Conservation (phyloP, 768 basidiomycete genomes). For the Agaricus sinodeliciosus region DNA sequence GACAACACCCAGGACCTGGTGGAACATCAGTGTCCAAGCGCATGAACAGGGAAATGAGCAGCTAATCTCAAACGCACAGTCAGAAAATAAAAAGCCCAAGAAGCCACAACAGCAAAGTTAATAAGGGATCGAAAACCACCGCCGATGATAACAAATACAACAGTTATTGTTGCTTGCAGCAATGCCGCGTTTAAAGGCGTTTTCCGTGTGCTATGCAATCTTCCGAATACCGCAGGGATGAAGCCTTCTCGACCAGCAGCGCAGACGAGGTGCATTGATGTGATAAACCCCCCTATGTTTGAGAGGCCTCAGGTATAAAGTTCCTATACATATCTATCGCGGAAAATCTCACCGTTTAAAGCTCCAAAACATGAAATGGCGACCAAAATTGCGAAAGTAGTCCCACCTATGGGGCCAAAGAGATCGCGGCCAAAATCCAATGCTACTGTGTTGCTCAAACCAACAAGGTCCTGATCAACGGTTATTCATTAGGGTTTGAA, state of each 20-base stretch:
- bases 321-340: background rate
- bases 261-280: conserved; percentile 79
- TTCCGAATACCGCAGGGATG: conserved; percentile 79
- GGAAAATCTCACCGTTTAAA: conserved; percentile 57
- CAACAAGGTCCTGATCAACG: conserved; percentile 45
- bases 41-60: background rate
- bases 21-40: background rate
- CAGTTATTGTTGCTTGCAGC: conserved; percentile 70
- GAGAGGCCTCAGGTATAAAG: conserved; percentile 7
- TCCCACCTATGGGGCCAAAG: conserved; percentile 83
- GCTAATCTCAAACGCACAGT: conserved; percentile 43
- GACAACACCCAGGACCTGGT: conserved; percentile 79
- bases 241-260: conserved; percentile 86
- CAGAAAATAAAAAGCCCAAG: conserved; percentile 84
- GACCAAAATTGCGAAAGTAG: conserved; percentile 84
- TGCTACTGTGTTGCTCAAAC: conserved; percentile 80
- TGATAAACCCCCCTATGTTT: conserved; percentile 56
- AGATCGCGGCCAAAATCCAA: conserved; percentile 87
- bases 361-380: conserved; percentile 95
- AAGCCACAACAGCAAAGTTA: conserved; percentile 85
- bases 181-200: conserved; percentile 89
- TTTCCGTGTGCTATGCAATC: conserved; percentile 61
- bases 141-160: conserved; percentile 74
- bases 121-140: conserved; percentile 86
- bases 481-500: conserved; percentile 4